Evolutionary conservation across 805 yeast genomes (phyloP).

Genomic region (Blastobotrys robertii): DNA sequence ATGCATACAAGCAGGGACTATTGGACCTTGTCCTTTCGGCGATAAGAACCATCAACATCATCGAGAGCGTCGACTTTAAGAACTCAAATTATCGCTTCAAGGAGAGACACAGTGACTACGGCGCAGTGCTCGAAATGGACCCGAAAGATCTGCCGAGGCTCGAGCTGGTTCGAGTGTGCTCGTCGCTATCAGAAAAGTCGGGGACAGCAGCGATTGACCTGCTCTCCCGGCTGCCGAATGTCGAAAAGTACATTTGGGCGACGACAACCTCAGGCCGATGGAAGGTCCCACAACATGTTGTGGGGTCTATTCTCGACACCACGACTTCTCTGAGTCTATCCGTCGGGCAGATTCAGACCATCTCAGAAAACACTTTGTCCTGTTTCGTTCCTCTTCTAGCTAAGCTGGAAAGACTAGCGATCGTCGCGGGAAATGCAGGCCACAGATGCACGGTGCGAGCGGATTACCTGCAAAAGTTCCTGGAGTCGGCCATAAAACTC

Average conservation of each 20-base stretch:
- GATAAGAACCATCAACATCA: conserved; percentile 3
- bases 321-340: conserved; percentile 3
- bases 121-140: background rate
- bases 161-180: conserved; percentile 2
- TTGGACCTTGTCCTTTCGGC: conserved; percentile 2
- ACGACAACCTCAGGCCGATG: background rate
- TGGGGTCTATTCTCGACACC: background rate
- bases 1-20: conserved; percentile 1
- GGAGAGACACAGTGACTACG: background rate
- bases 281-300: background rate
- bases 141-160: conserved; percentile 5
- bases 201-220: background rate
- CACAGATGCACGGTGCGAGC: background rate
- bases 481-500: background rate
- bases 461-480: background rate
- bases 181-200: background rate
- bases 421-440: background rate
- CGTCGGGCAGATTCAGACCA: background rate
- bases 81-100: background rate
- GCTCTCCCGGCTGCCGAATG: conserved; percentile 1
- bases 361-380: background rate
- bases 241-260: conserved; percentile 7
- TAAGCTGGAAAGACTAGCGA: background rate
- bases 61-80: conserved; percentile 1
- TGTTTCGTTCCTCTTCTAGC: conserved; percentile 2